Evolutionary conservation across 169 alveolate species (phyloP).

Genomic region (Cryptosporidium andersoni): DNA sequence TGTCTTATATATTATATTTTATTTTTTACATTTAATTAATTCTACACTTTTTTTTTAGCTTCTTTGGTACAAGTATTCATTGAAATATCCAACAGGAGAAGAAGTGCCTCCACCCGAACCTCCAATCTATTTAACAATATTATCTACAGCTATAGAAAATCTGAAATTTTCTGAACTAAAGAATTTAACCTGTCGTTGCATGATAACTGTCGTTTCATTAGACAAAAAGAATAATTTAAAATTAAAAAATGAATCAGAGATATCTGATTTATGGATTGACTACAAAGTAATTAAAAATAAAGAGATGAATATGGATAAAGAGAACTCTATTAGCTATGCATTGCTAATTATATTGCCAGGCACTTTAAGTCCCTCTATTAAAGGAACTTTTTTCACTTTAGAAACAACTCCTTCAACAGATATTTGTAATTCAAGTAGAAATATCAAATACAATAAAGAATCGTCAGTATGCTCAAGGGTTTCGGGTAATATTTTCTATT

Average conservation of each 20-base stretch:
- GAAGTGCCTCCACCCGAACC: constrained; percentile 19
- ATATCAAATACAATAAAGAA: too few relatives aligned
- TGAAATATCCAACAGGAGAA: constrained; percentile 26
- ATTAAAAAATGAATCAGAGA: not conserved
- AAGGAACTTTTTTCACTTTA: constrained; percentile 10
- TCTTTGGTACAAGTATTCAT: constrained; percentile 49
- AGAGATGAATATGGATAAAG: constrained; percentile 2
- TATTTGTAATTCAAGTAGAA: too few relatives aligned
- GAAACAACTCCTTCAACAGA: constrained; percentile 3
- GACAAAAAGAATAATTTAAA: not conserved
- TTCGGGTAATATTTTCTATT: not conserved
- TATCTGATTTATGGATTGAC: constrained; percentile 26
- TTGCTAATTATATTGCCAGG: not conserved
- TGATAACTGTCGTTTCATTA: constrained; percentile 51
- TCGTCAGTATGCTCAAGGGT: not conserved
- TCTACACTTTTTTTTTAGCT: not conserved
- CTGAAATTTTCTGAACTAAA: not conserved
- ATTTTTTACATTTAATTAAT: not conserved
- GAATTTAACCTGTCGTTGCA: constrained; percentile 22
- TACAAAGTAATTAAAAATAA: not conserved
- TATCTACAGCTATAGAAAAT: too few relatives aligned
- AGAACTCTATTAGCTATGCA: not conserved
- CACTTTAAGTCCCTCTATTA: constrained; percentile 20
- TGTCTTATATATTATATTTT: not conserved
- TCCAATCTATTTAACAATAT: constrained; percentile 23